Conservation (phyloP, 2,329 filamentous ascomycete species). For the Tothia fuscella region DNA sequence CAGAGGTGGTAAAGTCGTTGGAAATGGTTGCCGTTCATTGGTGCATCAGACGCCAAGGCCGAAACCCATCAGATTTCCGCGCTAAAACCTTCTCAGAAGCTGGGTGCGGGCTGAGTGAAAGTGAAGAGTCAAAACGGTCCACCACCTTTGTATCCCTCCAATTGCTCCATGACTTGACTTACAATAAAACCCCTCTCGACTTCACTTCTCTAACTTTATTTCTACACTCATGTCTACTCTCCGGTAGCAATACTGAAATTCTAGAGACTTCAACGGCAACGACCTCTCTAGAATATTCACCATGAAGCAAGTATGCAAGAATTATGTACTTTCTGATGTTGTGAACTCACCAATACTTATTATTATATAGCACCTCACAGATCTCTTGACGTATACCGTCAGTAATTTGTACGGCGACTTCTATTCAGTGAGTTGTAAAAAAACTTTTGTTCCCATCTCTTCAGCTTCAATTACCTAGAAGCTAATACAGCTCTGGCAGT, state of each 20-base stretch:
- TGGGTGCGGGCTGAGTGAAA: no score
- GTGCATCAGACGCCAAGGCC: no score
- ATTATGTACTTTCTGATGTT: not conserved
- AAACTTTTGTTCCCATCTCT: no score
- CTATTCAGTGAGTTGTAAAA: slow-evolving; percentile 56
- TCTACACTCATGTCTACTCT: slow-evolving; percentile 1
- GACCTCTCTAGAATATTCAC: slow-evolving; percentile 5
- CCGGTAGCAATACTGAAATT: slow-evolving; percentile 4
- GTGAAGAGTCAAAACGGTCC: no score
- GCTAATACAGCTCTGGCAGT: slow-evolving; percentile 38
- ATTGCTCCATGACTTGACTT: no score
- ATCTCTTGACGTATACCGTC: slow-evolving; percentile 83
- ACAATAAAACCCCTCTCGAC: no score
- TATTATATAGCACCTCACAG: slow-evolving; percentile 23
- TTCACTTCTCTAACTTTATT: not conserved
- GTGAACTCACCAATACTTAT: not conserved
- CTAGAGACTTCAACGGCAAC: slow-evolving; percentile 2
- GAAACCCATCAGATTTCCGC: no score
- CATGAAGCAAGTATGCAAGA: slow-evolving; percentile 8
- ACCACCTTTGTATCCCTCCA: no score
- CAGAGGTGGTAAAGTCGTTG: not conserved
- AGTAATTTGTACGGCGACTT: slow-evolving; percentile 85
- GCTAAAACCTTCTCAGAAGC: no score
- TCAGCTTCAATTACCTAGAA: not conserved
- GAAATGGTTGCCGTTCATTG: no score